phyloP scores from a whole-genome alignment of 1,284 basidiomycete genomes.

The Heliocybe sulcata region DNA sequence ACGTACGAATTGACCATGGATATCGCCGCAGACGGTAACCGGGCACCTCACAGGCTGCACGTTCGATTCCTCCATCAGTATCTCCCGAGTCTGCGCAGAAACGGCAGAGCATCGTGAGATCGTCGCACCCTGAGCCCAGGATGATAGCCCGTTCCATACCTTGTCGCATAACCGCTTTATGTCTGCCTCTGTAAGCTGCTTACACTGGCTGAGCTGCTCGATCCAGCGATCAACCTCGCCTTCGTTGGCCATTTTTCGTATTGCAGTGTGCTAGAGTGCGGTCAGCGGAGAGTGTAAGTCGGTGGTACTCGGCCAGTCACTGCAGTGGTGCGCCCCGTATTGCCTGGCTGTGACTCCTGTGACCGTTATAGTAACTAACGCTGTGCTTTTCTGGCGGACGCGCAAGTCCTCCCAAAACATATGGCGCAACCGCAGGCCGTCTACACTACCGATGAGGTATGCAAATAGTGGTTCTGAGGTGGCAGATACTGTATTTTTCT shows the following conservation, averaged over 20 bases:
- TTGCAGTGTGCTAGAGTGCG: constrained; percentile 6
- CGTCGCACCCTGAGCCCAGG: constrained; percentile 15
- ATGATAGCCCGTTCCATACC: constrained; percentile 45
- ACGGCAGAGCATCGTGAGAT: constrained; percentile 12
- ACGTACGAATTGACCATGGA: constrained; percentile 99
- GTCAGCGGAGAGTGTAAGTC: neutral
- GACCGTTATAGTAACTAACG: no score
- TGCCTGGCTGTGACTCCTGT: neutral
- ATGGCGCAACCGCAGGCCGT: constrained; percentile 57
- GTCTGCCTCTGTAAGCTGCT: constrained; percentile 93
- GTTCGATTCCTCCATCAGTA: constrained; percentile 96
- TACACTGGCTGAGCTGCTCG: constrained; percentile 95
- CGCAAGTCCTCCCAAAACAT: neutral
- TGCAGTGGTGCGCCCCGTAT: neutral
- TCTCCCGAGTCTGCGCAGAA: constrained; percentile 79
- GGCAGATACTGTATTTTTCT: constrained; percentile 9
- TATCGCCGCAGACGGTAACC: constrained; percentile 96
- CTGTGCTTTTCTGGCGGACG: neutral
- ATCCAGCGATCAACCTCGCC: constrained; percentile 93
- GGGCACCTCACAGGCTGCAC: constrained; percentile 98
- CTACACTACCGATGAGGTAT: constrained; percentile 88
- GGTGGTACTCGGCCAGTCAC: neutral
- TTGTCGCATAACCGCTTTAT: constrained; percentile 99
- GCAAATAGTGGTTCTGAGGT: constrained; percentile 7
- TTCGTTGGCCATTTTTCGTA: constrained; percentile 31